A percentile compares a stretch with the other conserved stretches of the same genome.
Evolutionary conservation across 345 rosid species (phyloP).

Genomic region (Syzygium aqueum): DNA sequence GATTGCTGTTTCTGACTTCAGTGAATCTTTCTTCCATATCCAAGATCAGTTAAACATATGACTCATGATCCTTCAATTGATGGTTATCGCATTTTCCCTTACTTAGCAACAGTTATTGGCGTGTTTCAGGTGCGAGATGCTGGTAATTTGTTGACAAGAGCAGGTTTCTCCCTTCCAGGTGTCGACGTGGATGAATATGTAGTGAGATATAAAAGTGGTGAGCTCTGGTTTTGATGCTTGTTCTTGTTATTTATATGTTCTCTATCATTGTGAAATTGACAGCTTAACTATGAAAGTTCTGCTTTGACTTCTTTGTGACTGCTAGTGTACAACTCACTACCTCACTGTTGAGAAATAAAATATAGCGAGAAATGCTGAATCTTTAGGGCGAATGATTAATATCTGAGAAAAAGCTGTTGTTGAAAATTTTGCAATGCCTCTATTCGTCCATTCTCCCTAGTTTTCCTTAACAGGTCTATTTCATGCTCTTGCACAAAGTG

Average conservation of each 20-base stretch:
- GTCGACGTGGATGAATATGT: slow-evolving; percentile 89
- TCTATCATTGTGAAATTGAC: not conserved
- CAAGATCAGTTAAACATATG: not conserved
- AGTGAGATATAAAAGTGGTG: slow-evolving; percentile 79
- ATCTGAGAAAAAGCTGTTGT: not conserved
- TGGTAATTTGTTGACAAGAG: slow-evolving; percentile 93
- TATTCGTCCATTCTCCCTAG: not conserved
- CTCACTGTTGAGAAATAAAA: not conserved
- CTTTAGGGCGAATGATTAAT: not conserved
- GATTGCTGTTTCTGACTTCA: not conserved
- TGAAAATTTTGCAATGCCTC: not conserved
- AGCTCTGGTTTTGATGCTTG: slow-evolving; percentile 8
- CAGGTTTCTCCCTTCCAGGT: slow-evolving; percentile 90
- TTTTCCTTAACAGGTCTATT: not conserved
- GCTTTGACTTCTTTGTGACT: not conserved
- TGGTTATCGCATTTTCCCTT: not conserved
- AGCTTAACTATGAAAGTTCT: not conserved
- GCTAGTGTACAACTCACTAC: not conserved
- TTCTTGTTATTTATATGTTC: not conserved
- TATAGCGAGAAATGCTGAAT: not conserved
- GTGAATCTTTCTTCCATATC: not conserved
- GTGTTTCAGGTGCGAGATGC: slow-evolving; percentile 79
- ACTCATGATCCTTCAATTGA: not conserved
- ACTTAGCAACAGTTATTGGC: not conserved
- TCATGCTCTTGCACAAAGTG: not conserved